Percentiles rank a stretch among this genome's conserved stretches.
These are phyloP conservation scores for Allantophomopsis cytisporea DNA, from an alignment of 2,329 filamentous ascomycete genomes.

Conservation along the genomic window DNA sequence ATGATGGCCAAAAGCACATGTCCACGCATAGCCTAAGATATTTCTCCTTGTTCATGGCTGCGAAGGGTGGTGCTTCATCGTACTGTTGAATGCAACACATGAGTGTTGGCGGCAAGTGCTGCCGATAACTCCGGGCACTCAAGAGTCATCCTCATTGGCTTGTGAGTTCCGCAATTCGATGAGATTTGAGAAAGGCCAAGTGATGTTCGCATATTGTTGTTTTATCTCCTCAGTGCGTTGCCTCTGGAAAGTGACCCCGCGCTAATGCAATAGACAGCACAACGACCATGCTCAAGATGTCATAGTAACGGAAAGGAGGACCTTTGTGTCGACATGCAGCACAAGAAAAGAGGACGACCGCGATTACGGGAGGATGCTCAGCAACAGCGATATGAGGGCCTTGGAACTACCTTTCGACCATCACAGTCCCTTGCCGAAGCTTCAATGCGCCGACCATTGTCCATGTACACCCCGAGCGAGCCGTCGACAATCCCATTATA, in stretches of 20 bases:
- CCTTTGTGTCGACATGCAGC: slow-evolving; percentile 68
- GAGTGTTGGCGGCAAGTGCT: no score
- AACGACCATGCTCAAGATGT: slow-evolving; percentile 68
- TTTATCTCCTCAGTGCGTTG: background rate
- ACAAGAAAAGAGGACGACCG: slow-evolving; percentile 73
- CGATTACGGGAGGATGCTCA: slow-evolving; percentile 56
- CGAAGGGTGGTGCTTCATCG: no score
- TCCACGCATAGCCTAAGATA: no score
- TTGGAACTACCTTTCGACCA: slow-evolving; percentile 14
- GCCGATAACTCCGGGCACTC: no score
- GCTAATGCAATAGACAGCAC: slow-evolving; percentile 32
- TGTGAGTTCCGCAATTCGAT: no score
- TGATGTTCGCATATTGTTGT: background rate
- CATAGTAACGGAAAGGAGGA: slow-evolving; percentile 69
- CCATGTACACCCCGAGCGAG: slow-evolving; percentile 31
- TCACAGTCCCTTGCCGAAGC: slow-evolving; percentile 7
- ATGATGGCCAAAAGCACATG: no score
- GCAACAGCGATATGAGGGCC: slow-evolving; percentile 39
- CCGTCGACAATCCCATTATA: slow-evolving; percentile 28
- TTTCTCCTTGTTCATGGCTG: no score
- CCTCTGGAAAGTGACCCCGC: background rate
- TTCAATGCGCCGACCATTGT: slow-evolving; percentile 30
- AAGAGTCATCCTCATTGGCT: no score
- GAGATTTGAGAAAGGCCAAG: background rate
- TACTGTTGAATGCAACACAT: no score